phyloP scores from a whole-genome alignment of 805 yeast species.

The Kazachstania kunashirensis region DNA sequence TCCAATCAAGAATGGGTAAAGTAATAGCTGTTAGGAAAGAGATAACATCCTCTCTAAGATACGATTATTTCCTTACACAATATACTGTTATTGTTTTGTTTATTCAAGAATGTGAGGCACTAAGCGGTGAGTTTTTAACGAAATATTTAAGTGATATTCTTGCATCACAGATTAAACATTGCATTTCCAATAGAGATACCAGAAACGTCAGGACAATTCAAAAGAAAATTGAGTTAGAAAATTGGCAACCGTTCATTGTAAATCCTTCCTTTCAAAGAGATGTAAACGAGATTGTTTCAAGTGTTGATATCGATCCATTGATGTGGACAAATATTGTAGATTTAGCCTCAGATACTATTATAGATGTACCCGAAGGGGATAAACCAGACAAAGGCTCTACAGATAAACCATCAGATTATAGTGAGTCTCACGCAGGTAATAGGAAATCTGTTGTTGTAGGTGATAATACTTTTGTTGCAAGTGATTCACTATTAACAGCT shows the following conservation, averaged over 20 bases:
- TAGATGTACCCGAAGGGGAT: no score
- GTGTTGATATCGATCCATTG: conserved; percentile 38
- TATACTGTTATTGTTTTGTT: conserved; percentile 61
- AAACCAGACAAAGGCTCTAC: no score
- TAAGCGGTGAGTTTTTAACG: conserved; percentile 56
- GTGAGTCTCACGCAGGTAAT: conserved; percentile 23
- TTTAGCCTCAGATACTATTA: conserved; percentile 9
- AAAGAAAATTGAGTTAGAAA: conserved; percentile 50
- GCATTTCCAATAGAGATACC: conserved; percentile 45
- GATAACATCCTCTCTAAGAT: conserved; percentile 47
- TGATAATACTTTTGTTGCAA: conserved; percentile 48
- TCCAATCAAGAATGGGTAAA: conserved; percentile 70
- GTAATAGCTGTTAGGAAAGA: conserved; percentile 70
- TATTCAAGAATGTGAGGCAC: conserved; percentile 71
- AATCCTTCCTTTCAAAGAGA: conserved; percentile 37
- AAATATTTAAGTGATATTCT: conserved; percentile 58
- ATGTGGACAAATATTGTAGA: conserved; percentile 38
- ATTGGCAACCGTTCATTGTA: conserved; percentile 71
- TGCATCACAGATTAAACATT: conserved; percentile 55
- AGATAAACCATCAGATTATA: no score
- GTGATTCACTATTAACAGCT: conserved; percentile 38
- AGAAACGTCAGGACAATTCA: conserved; percentile 39
- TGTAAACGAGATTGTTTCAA: conserved; percentile 42
- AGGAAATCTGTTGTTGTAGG: conserved; percentile 39
- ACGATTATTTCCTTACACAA: conserved; percentile 55